Evolutionary conservation across 2,329 filamentous ascomycete species (phyloP).

Genomic region (Moelleriella libera): DNA sequence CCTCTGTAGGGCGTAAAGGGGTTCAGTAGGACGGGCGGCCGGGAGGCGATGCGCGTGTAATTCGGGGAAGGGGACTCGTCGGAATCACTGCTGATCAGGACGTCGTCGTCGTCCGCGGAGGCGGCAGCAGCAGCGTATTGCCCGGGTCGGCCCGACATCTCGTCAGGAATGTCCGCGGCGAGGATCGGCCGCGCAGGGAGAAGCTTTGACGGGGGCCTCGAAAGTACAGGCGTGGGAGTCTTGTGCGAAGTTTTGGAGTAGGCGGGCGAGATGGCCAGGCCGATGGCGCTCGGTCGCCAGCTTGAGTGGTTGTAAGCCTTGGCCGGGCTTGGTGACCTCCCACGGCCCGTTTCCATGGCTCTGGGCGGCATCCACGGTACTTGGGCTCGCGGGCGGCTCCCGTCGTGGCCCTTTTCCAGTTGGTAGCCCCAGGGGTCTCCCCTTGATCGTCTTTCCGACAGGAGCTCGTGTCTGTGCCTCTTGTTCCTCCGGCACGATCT

Average conservation of each 20-base stretch:
- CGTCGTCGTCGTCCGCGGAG: too few species aligned
- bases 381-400: conserved; percentile 13
- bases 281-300: conserved; percentile 24
- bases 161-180: conserved; percentile 9
- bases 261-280: conserved; percentile 27
- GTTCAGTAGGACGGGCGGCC: conserved; percentile 12
- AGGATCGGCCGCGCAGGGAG: conserved; percentile 32
- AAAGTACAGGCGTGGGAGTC: conserved; percentile 4
- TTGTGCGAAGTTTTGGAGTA: conserved; percentile 10
- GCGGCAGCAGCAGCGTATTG: too few species aligned
- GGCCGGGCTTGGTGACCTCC: background rate
- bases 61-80: conserved; percentile 3
- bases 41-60: conserved; percentile 5
- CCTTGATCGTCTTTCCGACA: conserved; percentile 3
- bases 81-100: background rate
- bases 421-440: conserved; percentile 23
- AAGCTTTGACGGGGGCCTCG: conserved; percentile 24
- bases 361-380: conserved; percentile 1
- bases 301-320: conserved; percentile 12
- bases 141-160: background rate
- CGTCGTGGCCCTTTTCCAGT: conserved; percentile 12
- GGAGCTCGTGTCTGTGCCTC: conserved; percentile 8
- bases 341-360: background rate
- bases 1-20: conserved; percentile 13
- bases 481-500: conserved; percentile 24